phyloP scores from a whole-genome alignment of 768 basidiomycete species.

The Lactarius trivialis region DNA sequence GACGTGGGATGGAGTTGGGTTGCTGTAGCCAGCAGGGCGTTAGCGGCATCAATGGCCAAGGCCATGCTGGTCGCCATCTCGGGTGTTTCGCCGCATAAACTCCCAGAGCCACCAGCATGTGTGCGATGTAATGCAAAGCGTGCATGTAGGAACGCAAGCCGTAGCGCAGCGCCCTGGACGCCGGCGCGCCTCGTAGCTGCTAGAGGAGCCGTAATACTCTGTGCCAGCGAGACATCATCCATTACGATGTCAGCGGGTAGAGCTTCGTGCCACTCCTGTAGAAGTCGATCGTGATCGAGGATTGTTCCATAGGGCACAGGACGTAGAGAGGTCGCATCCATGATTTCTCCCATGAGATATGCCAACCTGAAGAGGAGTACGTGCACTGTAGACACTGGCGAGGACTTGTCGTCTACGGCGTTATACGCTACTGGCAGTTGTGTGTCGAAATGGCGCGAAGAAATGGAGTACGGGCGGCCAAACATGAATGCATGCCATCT shows the following conservation, averaged over 20 bases:
- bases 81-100: slow-evolving; percentile 14
- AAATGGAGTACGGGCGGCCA: slow-evolving; percentile 67
- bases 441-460: slow-evolving; percentile 80
- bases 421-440: slow-evolving; percentile 66
- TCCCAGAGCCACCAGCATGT: slow-evolving; percentile 42
- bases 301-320: slow-evolving; percentile 66
- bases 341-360: slow-evolving; percentile 74
- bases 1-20: slow-evolving; percentile 73
- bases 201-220: slow-evolving; percentile 59
- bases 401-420: slow-evolving; percentile 53
- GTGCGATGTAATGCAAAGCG: slow-evolving; percentile 82
- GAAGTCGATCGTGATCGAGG: slow-evolving; percentile 60
- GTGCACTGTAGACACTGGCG: slow-evolving; percentile 66
- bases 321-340: slow-evolving; percentile 78
- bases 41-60: slow-evolving; percentile 68
- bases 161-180: slow-evolving; percentile 76
- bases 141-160: slow-evolving; percentile 72
- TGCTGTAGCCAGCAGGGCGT: slow-evolving; percentile 71
- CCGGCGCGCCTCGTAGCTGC: slow-evolving; percentile 57
- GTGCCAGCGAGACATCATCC: slow-evolving; percentile 69
- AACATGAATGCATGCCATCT: slow-evolving; percentile 90
- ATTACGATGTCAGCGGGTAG: slow-evolving; percentile 68
- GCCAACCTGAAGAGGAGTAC: slow-evolving; percentile 72
- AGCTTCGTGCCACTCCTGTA: slow-evolving; percentile 72
- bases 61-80: slow-evolving; percentile 45